Evolutionary conservation across 768 basidiomycete genomes (phyloP).

Genomic region (Rhodotorula paludigena): DNA sequence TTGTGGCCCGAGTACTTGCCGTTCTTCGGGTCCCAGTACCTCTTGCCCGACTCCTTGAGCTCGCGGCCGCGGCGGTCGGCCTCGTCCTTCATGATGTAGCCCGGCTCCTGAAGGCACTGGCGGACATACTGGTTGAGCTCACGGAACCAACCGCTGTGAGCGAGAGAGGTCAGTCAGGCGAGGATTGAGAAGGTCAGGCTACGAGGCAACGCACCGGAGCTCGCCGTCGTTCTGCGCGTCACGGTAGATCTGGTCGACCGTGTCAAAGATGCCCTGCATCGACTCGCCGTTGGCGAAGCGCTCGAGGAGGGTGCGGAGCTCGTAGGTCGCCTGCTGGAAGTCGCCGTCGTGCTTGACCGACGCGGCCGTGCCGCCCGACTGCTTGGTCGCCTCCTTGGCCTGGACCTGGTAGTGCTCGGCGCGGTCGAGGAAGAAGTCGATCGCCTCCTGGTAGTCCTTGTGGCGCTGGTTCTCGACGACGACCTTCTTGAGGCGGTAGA

Average conservation of each 20-base stretch:
- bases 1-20: constrained; percentile 69
- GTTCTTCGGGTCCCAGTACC: constrained; percentile 62
- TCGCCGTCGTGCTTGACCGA: constrained; percentile 54
- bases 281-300: constrained; percentile 76
- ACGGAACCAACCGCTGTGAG: constrained; percentile 40
- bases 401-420: constrained; percentile 50
- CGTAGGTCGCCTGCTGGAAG: constrained; percentile 52
- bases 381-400: constrained; percentile 51
- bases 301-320: constrained; percentile 73
- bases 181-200: too few species aligned
- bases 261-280: constrained; percentile 64
- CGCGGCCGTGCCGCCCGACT: constrained; percentile 46
- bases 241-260: constrained; percentile 65
- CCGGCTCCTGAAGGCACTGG: constrained; percentile 42
- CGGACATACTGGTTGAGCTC: constrained; percentile 42
- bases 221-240: constrained; percentile 71
- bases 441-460: constrained; percentile 72
- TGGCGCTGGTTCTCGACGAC: constrained; percentile 54
- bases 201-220: constrained; percentile 56
- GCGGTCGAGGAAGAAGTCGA: constrained; percentile 51
- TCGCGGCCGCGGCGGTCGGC: constrained; percentile 62
- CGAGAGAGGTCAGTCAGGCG: not conserved
- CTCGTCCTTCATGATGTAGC: constrained; percentile 71
- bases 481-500: constrained; percentile 88
- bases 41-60: constrained; percentile 65